Percentiles rank a stretch among this genome's conserved stretches.
Conservation (phyloP, 352 stramenopile genomes). For the Globisporangium irregulare region DNA sequence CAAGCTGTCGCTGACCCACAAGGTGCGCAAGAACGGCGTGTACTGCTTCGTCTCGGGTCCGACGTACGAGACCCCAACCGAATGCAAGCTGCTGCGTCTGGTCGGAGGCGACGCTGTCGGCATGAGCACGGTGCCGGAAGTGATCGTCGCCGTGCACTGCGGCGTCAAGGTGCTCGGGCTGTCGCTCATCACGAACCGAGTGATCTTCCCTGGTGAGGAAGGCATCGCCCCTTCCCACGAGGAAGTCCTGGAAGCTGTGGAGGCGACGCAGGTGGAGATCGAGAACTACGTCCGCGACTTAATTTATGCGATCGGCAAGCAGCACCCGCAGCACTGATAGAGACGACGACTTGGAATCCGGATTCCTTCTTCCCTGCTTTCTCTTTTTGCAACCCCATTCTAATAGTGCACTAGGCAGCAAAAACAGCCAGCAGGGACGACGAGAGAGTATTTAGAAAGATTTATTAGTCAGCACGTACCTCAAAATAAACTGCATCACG, state of each 20-base stretch:
- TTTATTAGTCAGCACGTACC: slow-evolving; percentile 15
- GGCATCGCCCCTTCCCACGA: slow-evolving; percentile 85
- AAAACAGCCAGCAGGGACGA: slow-evolving; percentile 2
- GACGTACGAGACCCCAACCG: slow-evolving; percentile 95
- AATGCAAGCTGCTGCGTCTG: slow-evolving; percentile 91
- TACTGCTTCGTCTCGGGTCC: slow-evolving; percentile 97
- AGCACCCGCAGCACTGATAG: slow-evolving; percentile 30
- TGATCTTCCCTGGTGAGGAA: slow-evolving; percentile 81
- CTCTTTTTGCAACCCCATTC: not conserved
- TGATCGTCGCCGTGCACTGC: slow-evolving; percentile 94
- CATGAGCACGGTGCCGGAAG: slow-evolving; percentile 96
- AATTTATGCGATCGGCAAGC: slow-evolving; percentile 40
- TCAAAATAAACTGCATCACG: slow-evolving; percentile 4
- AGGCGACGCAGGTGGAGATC: slow-evolving; percentile 60
- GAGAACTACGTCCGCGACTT: slow-evolving; percentile 49
- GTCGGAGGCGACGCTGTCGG: slow-evolving; percentile 93
- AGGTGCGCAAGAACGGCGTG: slow-evolving; percentile 82
- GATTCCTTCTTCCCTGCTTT: not conserved
- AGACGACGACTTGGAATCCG: not conserved
- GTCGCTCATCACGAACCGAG: slow-evolving; percentile 96
- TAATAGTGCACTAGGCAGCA: slow-evolving; percentile 12
- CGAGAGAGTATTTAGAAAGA: slow-evolving; percentile 19
- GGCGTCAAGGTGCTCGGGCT: slow-evolving; percentile 95
- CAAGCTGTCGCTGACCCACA: slow-evolving; percentile 74
- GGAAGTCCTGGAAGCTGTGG: slow-evolving; percentile 91